Percentiles rank a stretch among this genome's conserved stretches.
phyloP scores from a whole-genome alignment of 257 asterid genomes.

The Penstemon davidsonii region DNA sequence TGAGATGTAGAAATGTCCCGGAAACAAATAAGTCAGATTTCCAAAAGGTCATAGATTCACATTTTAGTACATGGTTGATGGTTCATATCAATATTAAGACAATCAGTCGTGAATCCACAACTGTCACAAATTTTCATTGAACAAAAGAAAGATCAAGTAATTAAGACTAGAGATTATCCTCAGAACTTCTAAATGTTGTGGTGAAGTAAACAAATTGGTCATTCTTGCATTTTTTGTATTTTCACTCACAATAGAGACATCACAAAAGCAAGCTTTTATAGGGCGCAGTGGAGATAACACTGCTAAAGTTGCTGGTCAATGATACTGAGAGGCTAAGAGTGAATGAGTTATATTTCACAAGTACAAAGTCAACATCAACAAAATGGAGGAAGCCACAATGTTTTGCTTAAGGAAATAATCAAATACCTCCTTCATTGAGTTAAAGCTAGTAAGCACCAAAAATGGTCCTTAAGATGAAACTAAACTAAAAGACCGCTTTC shows the following conservation, averaged over 20 bases:
- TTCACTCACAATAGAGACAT: background rate
- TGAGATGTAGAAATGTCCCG: constrained; percentile 13
- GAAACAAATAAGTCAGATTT: background rate
- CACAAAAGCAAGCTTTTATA: background rate
- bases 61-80: background rate
- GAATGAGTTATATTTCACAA: background rate
- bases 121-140: background rate
- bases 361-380: background rate
- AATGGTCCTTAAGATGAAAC: background rate
- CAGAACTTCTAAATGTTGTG: background rate
- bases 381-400: background rate
- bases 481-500: background rate
- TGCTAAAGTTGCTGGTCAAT: background rate
- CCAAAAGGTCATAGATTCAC: constrained; percentile 14
- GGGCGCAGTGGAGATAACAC: constrained; percentile 10
- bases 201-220: background rate
- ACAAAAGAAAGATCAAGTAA: background rate
- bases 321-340: too few species aligned
- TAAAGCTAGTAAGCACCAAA: background rate
- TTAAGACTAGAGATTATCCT: background rate
- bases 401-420: background rate
- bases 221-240: background rate
- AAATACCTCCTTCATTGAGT: constrained; percentile 1
- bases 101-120: background rate
- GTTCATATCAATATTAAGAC: constrained; percentile 8